Conservation (phyloP, 2,329 filamentous ascomycete genomes). For the Beauveria brongniartii region DNA sequence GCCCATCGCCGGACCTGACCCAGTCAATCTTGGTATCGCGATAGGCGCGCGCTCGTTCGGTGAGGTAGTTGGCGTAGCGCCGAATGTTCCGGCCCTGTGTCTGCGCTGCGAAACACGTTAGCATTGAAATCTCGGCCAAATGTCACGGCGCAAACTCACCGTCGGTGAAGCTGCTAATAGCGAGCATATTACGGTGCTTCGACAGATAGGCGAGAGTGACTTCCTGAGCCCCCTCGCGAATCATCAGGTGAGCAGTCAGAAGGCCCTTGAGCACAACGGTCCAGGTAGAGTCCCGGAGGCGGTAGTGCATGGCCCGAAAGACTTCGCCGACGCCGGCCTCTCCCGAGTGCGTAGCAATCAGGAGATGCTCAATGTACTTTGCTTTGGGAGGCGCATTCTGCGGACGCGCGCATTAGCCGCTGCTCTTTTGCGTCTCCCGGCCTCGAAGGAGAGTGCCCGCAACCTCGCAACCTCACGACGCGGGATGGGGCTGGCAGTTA, state of each 20-base stretch:
- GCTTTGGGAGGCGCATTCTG: constrained; percentile 94
- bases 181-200: constrained; percentile 72
- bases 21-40: constrained; percentile 82
- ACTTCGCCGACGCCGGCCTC: constrained; percentile 94
- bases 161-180: constrained; percentile 86
- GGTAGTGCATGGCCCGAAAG: constrained; percentile 82
- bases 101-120: constrained; percentile 54
- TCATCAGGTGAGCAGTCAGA: constrained; percentile 95
- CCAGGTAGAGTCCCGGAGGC: constrained; percentile 93
- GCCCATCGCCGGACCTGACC: constrained; percentile 73
- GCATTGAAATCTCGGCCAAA: background rate
- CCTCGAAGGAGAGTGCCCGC: background rate
- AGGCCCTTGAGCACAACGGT: constrained; percentile 98
- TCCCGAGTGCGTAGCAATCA: constrained; percentile 88
- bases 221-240: constrained; percentile 85
- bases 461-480: background rate
- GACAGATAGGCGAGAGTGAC: constrained; percentile 80
- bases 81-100: constrained; percentile 92
- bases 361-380: constrained; percentile 98
- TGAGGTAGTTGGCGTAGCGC: constrained; percentile 81
- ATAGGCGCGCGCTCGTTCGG: constrained; percentile 73
- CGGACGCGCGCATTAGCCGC: background rate
- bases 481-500: background rate
- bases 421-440: background rate
- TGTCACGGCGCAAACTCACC: constrained; percentile 45